Evolutionary conservation across 306 rosid species (phyloP).

Genomic region (Quercus ilex): DNA sequence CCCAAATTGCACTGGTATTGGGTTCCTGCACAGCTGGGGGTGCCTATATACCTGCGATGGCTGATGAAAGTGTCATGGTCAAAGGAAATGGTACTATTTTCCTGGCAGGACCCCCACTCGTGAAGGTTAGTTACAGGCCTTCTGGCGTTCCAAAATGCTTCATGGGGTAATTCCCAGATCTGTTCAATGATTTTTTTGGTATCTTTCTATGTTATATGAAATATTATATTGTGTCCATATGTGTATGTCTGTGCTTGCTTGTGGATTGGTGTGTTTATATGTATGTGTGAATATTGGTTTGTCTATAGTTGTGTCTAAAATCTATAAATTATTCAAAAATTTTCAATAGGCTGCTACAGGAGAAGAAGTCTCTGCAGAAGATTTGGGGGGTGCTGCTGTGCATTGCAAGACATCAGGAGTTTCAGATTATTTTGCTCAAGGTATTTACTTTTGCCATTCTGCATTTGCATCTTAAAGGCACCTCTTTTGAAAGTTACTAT

Average conservation of each 20-base stretch:
- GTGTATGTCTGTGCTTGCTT: neutral
- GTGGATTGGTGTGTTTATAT: constrained; percentile 6
- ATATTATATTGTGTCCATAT: neutral
- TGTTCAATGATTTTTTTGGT: neutral
- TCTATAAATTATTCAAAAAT: constrained; percentile 18
- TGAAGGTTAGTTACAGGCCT: constrained; percentile 58
- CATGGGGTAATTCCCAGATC: constrained; percentile 14
- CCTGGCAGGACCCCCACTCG: constrained; percentile 95
- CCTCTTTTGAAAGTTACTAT: neutral
- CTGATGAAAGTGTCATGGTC: constrained; percentile 99
- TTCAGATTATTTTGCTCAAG: constrained; percentile 96
- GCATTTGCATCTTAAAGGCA: neutral
- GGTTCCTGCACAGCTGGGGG: constrained; percentile 99
- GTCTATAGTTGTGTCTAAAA: constrained; percentile 13
- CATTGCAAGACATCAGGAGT: constrained; percentile 97
- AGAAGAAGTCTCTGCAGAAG: constrained; percentile 93
- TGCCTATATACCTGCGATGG: constrained; percentile 98
- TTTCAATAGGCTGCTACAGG: constrained; percentile 90
- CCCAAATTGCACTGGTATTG: constrained; percentile 87
- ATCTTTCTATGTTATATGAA: constrained; percentile 2
- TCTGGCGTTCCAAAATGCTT: constrained; percentile 18
- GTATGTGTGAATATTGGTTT: neutral
- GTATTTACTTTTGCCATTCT: constrained; percentile 31
- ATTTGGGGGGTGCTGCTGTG: constrained; percentile 84
- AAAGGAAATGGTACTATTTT: constrained; percentile 95